A percentile compares a stretch with the other conserved stretches of the same genome.
Conservation (phyloP, 495 filamentous ascomycete genomes). For the Pyrenula massariospora region DNA sequence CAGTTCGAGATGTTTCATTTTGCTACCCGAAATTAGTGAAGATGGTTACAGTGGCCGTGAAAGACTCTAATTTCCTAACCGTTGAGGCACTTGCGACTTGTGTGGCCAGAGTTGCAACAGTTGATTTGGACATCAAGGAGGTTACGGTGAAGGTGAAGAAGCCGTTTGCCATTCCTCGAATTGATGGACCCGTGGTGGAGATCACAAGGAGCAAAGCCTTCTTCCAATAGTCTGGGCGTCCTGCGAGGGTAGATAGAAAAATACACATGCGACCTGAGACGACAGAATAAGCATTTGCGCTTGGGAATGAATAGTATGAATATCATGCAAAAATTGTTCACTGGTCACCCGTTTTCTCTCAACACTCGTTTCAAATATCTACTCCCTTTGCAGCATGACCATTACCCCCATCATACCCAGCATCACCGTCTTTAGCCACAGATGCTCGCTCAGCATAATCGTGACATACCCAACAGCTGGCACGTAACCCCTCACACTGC, state of each 20-base stretch:
- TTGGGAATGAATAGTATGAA: too few species aligned
- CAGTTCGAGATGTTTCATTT: background rate
- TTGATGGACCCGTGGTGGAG: slow-evolving; percentile 41
- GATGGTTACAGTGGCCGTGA: slow-evolving; percentile 26
- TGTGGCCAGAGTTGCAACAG: slow-evolving; percentile 37
- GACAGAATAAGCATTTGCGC: too few species aligned
- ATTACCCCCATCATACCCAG: slow-evolving; percentile 90
- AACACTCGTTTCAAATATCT: slow-evolving; percentile 32
- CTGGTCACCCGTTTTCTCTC: too few species aligned
- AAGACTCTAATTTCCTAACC: slow-evolving; percentile 40
- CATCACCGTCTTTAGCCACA: slow-evolving; percentile 93
- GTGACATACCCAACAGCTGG: slow-evolving; percentile 96
- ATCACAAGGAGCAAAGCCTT: slow-evolving; percentile 39
- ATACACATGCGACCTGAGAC: too few species aligned
- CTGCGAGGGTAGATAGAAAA: too few species aligned
- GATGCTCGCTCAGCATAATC: slow-evolving; percentile 90
- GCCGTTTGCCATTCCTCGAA: slow-evolving; percentile 45
- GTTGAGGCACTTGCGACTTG: slow-evolving; percentile 45
- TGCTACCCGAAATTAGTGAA: background rate
- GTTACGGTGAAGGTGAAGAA: slow-evolving; percentile 45
- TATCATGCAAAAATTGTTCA: too few species aligned
- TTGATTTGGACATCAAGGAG: slow-evolving; percentile 36
- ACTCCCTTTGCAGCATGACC: slow-evolving; percentile 88
- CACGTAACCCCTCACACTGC: slow-evolving; percentile 86
- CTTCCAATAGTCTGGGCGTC: slow-evolving; percentile 26